Conservation (phyloP, 2,329 filamentous ascomycete species). For the Aureobasidium subglaciale region DNA sequence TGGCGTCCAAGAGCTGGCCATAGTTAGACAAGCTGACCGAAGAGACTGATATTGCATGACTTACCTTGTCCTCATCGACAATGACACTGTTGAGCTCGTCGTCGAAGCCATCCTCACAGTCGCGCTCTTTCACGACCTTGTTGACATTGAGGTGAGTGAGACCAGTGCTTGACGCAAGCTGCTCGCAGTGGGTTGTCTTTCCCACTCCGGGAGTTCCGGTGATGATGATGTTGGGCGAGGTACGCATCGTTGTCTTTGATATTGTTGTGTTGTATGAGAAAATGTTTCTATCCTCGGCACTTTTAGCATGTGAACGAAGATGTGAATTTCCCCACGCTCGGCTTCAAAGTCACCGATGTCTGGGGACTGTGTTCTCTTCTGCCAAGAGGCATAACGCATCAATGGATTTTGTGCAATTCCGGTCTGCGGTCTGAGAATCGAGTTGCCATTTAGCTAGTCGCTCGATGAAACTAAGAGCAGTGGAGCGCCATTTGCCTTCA, state of each 20-base stretch:
- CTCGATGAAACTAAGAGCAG: no score
- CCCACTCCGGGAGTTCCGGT: slow-evolving; percentile 94
- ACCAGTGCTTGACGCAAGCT: slow-evolving; percentile 66
- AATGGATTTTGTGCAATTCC: no score
- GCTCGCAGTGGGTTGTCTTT: slow-evolving; percentile 87
- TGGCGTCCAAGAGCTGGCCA: slow-evolving; percentile 68
- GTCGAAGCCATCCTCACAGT: slow-evolving; percentile 81
- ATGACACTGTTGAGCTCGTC: slow-evolving; percentile 79
- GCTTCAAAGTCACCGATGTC: no score
- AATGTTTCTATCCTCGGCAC: background rate
- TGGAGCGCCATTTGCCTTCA: no score
- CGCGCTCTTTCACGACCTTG: slow-evolving; percentile 79
- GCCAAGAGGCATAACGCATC: no score
- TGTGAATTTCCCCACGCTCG: background rate
- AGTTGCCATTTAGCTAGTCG: no score
- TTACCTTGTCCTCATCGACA: slow-evolving; percentile 91
- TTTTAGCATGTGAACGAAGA: slow-evolving; percentile 7
- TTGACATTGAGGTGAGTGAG: slow-evolving; percentile 83
- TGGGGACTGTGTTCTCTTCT: no score
- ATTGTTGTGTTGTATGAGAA: background rate
- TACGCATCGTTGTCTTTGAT: slow-evolving; percentile 32
- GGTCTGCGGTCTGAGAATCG: no score
- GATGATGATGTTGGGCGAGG: slow-evolving; percentile 78
- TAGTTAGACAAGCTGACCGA: background rate
- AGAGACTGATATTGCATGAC: slow-evolving; percentile 14